Base-by-base conservation (phyloP, 2,329 filamentous ascomycete species). In the Cladophialophora carrionii region DNA sequence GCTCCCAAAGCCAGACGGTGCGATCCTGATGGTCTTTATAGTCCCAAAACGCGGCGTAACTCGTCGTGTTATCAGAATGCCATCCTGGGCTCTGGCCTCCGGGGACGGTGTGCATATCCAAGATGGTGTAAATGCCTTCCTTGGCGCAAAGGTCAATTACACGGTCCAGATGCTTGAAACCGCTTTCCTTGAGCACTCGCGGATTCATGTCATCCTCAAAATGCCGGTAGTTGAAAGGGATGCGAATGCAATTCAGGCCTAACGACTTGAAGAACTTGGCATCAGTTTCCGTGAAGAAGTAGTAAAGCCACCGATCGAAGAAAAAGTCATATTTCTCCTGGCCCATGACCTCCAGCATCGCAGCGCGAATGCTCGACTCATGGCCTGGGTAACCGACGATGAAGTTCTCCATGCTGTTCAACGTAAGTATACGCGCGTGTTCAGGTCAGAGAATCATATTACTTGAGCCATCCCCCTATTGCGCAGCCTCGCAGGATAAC, bases 351-450 rank as follows among this genome's bases (percentile, higher is more conserved):
- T 81, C 77, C 0, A 81, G 76, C 75, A 87, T 80, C 1, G 83
- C 81, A 2, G 79, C 79, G 8, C 85, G 82, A 66, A 85, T 83
- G 66, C 87, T 80, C 24, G 78, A 78, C 71, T 88, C 86, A 57
- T 85, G 83, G 20, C 84, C 86, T 10, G 84, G 78, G 64, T 82
- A 88, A n/a, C 86, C 86, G 0, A 83, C 86, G 68, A 88, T 87
- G 78, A 87, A 87, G 73, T 87, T 87, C 73, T 86, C 84, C 82
- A 85, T 85, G 63, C 80, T 81, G 31, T 24, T 26, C 48, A 9
- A 24, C 41, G 37, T 68, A 29, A 68, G 61, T 14, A 46, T 14
- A 17, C 74, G 79, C 75, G 22, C 5, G 20, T 22, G 4, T 26
- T 34, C 43, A 4, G 4, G 14, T 46, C n/a, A 46, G 24, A 34